Evolutionary conservation across 2,329 filamentous ascomycete species (phyloP).

Genomic region (Botrytis cinerea): DNA sequence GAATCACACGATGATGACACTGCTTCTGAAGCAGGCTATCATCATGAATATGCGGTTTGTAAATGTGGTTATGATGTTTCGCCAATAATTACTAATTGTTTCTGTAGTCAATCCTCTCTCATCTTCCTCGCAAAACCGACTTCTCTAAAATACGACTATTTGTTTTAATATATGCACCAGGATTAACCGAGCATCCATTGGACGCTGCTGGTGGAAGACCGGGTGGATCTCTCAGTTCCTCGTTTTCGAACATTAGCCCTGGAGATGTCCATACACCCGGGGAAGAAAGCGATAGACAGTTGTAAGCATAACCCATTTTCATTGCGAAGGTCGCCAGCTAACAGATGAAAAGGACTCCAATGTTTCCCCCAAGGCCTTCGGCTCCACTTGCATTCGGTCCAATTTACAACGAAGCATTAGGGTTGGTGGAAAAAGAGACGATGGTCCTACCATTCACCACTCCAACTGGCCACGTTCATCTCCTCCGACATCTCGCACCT

Average conservation of each 20-base stretch:
- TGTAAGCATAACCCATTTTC: slow-evolving; percentile 46
- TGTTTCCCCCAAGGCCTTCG: slow-evolving; percentile 42
- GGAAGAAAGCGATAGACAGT: slow-evolving; percentile 61
- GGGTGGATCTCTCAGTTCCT: slow-evolving; percentile 71
- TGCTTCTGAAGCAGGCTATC: slow-evolving; percentile 60
- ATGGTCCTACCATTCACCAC: slow-evolving; percentile 90
- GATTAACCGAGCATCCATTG: slow-evolving; percentile 66
- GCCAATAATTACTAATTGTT: slow-evolving; percentile 25
- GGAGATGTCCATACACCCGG: slow-evolving; percentile 69
- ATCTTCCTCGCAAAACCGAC: slow-evolving; percentile 78
- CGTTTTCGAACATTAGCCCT: slow-evolving; percentile 82
- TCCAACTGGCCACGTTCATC: slow-evolving; percentile 78
- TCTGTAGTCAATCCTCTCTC: slow-evolving; percentile 78
- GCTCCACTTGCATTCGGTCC: slow-evolving; percentile 68
- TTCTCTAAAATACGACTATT: slow-evolving; percentile 75
- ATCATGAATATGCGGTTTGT: slow-evolving; percentile 82
- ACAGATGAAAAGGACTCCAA: slow-evolving; percentile 6
- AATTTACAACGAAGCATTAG: slow-evolving; percentile 76
- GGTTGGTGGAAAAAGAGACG: slow-evolving; percentile 78
- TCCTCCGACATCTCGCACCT: slow-evolving; percentile 81
- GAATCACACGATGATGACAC: slow-evolving; percentile 62
- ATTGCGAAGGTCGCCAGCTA: slow-evolving; percentile 7
- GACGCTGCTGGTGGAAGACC: slow-evolving; percentile 57
- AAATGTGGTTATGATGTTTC: slow-evolving; percentile 2
- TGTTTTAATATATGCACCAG: slow-evolving; percentile 85